Evolutionary conservation across 176 grass and related monocot species (phyloP), one percentile per base, ranked within the genome.

Genomic region (Aegilops sharonensis): DNA sequence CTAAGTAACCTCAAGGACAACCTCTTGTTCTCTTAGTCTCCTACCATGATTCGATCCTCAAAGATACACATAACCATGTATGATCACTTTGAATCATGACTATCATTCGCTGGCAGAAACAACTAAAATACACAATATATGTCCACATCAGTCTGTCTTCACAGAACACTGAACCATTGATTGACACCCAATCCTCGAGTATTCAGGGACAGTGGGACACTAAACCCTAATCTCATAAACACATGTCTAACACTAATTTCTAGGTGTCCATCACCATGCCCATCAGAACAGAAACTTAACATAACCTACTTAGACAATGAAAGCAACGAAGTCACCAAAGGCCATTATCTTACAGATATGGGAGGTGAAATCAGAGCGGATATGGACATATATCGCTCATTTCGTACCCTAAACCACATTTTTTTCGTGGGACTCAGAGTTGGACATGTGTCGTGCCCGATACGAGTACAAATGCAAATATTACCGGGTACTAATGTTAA

Each of bases 271-370:
- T 48, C 40, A 71, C 18, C 71, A 82, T 12, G 42, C 39, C 59
- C 23, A 56, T 48, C 40, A 71, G 23, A 77, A 82, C 43, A 89
- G 54, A 31, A 68, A 74, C 48, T 62, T n/a, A 43, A 20, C 14
- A 25, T 54, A 27, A 54, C 11, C 70, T 31, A 32, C 5, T 37
- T 7, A 39, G 56, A 85, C 64, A 84, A 85, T 37, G 72, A 70
- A 80, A 47, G 64, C 9, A 77, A 82, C 18, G 17, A 70, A 69
- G 36, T 77, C 56, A 64, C 69, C n/a, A 39, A 91, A 90, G 61
- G 37, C 1, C 63, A 18, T 25, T 25, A 67, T 65, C 42, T 85
- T 61, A 21, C 42, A 78, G 47, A 62, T n/a, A 47, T 47, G 23
- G 71, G 18, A 21, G 5, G 6, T 74, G 40, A 74, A 74, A 47